These are phyloP conservation scores for Talaromyces marneffei DNA, from an alignment of 2,329 filamentous ascomycete species.

Conservation along the genomic window DNA sequence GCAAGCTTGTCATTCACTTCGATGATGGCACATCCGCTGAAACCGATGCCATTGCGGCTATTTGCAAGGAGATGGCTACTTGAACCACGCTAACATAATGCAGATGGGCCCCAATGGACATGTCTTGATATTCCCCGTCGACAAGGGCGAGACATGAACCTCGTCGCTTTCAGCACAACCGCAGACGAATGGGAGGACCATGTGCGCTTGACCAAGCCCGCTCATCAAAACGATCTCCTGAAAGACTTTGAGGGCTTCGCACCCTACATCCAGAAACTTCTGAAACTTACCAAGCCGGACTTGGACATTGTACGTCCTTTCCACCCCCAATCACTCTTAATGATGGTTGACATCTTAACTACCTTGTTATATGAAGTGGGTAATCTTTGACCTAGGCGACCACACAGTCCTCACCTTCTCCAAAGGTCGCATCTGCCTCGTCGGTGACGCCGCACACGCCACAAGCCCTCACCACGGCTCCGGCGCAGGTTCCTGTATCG, in stretches of 20 bases:
- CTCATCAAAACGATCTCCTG: background rate
- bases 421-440: slow-evolving; percentile 23
- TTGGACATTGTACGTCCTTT: slow-evolving; percentile 1
- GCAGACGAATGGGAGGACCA: background rate
- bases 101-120: slow-evolving; percentile 3
- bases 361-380: background rate
- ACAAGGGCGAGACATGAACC: slow-evolving; percentile 2
- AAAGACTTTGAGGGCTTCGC: background rate
- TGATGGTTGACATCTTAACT: background rate
- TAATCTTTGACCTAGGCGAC: background rate
- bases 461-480: slow-evolving; percentile 33
- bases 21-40: slow-evolving; percentile 13
- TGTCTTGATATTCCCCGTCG: background rate
- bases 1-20: slow-evolving; percentile 14
- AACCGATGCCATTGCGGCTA: slow-evolving; percentile 17
- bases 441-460: slow-evolving; percentile 38
- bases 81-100: slow-evolving; percentile 16
- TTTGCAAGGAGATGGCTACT: slow-evolving; percentile 12
- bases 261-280: slow-evolving; percentile 4
- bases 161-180: background rate
- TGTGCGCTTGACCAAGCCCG: background rate
- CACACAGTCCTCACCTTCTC: background rate
- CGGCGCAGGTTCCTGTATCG: slow-evolving; percentile 17
- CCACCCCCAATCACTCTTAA: background rate
- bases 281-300: slow-evolving; percentile 6